These are phyloP conservation scores for Telopea speciosissima DNA, from an alignment of 177 flowering plant genomes.

Conservation along the genomic window DNA sequence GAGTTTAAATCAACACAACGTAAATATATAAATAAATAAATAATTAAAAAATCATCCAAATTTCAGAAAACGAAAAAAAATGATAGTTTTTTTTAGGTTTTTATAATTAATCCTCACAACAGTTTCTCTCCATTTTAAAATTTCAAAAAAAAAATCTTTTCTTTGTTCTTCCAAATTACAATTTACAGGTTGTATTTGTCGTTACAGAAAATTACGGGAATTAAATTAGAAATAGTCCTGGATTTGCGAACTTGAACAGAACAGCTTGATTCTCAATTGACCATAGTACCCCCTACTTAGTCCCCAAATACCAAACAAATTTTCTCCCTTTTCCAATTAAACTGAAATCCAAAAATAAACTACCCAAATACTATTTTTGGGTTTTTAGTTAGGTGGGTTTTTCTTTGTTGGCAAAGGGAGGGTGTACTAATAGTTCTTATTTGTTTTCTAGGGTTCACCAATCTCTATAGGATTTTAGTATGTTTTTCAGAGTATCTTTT, in stretches of 20 bases:
- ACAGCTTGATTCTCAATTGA: conserved; percentile 11
- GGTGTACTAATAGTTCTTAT: no score
- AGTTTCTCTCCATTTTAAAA: neutral
- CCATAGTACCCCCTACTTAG: conserved; percentile 8
- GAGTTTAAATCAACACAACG: conserved; percentile 24
- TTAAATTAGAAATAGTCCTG: conserved; percentile 17
- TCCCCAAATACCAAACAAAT: neutral
- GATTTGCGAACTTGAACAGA: conserved; percentile 14
- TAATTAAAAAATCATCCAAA: neutral
- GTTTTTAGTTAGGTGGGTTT: neutral
- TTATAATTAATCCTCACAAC: neutral
- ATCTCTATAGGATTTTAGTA: no score
- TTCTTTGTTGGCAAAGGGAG: no score
- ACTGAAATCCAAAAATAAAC: neutral
- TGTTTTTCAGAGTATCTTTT: no score
- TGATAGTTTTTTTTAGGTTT: neutral
- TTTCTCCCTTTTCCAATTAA: neutral
- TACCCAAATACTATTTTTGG: conserved; percentile 19
- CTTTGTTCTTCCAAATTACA: conserved; percentile 7
- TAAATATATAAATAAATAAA: conserved; percentile 5
- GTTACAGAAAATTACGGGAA: conserved; percentile 12
- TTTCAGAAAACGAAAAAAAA: neutral
- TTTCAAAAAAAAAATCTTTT: neutral
- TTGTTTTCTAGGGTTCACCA: no score
- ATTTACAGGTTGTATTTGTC: conserved; percentile 14